Evolutionary conservation across 495 filamentous ascomycete species (phyloP), one percentile per base, ranked within the genome.

Genomic region (Bathelium albidoporum): DNA sequence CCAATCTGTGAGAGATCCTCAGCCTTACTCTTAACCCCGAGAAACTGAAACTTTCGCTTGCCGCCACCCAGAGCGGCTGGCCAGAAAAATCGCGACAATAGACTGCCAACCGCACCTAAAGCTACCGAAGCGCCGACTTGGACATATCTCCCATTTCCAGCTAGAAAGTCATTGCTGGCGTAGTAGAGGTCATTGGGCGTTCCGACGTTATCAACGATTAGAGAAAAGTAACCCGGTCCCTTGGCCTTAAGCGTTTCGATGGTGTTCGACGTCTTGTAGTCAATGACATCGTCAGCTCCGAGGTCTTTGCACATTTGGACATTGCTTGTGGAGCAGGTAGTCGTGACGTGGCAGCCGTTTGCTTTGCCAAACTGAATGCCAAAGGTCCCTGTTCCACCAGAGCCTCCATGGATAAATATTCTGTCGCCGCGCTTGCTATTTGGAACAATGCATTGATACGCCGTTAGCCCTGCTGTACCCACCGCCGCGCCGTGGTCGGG

Each of bases 271-370:
- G 73, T 68, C n/a, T 79, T 84, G 68, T 91, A 91, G 68, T 91
- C 86, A 45, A 91, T 76, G 1, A 89, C 77, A 61, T 85, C 81
- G 66, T 89, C 85, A 2, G 87, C 87, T 0, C 87, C 87, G 1
- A 90, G 72, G 14, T 70, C 70, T 36, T 75, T 75, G 66, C 82
- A 84, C 14, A 74, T 58, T 39, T 72, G 68, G 12, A 69, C 64
- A 58, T 75, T 75, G 18, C 55, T 49, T 4, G 63, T 61, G 0
- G 72, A 74, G 64, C 73, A 75, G 10, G 70, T 61, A 0, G 67
- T 64, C 14, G 70, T 71, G 32, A 76, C 74, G 39, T 69, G 59
- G 32, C 70, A 73, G 0, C 72, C 74, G 11, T 70, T 20, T 2
- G 53, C 61, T 55, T 75, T 75, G 2, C 70, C 72, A 32, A 75